phyloP scores from a whole-genome alignment of 192 early-diverging fungal species.

The Coemansia sp. region DNA sequence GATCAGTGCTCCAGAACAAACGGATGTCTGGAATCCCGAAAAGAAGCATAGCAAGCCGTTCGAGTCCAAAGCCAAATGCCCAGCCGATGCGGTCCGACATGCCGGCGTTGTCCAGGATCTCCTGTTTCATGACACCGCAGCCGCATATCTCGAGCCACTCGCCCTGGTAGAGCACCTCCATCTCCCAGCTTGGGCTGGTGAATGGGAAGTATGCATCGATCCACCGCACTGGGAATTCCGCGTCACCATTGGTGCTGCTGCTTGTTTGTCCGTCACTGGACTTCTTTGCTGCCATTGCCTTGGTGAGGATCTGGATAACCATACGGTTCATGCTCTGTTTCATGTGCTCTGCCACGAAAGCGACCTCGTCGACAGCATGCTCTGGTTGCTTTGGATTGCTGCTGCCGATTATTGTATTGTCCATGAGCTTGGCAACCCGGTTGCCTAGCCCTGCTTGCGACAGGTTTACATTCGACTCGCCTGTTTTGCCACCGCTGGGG shows the following conservation, averaged over 20 bases:
- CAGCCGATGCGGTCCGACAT: conserved; percentile 81
- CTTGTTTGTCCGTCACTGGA: neutral
- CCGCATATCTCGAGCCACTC: conserved; percentile 94
- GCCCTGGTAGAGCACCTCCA: conserved; percentile 91
- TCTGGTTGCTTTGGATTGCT: conserved; percentile 74
- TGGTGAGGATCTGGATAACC: conserved; percentile 68
- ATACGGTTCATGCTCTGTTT: conserved; percentile 82
- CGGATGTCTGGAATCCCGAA: conserved; percentile 96
- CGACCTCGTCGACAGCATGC: conserved; percentile 64
- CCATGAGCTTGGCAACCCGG: conserved; percentile 13
- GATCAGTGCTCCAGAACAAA: conserved; percentile 91
- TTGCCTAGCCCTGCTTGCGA: neutral
- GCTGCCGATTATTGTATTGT: conserved; percentile 55
- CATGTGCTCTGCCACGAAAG: conserved; percentile 65
- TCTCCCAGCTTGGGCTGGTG: conserved; percentile 95
- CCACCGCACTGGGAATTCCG: conserved; percentile 82
- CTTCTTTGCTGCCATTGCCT: conserved; percentile 33
- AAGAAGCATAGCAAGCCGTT: conserved; percentile 93
- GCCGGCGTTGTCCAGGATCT: conserved; percentile 71
- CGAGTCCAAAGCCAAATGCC: conserved; percentile 98
- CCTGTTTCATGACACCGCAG: conserved; percentile 89
- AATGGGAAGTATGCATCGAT: conserved; percentile 95
- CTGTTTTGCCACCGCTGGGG: neutral
- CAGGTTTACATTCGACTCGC: neutral
- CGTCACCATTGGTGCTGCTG: neutral